Conservation (phyloP, 1,284 basidiomycete genomes). For the Rhodotorula sp. region DNA sequence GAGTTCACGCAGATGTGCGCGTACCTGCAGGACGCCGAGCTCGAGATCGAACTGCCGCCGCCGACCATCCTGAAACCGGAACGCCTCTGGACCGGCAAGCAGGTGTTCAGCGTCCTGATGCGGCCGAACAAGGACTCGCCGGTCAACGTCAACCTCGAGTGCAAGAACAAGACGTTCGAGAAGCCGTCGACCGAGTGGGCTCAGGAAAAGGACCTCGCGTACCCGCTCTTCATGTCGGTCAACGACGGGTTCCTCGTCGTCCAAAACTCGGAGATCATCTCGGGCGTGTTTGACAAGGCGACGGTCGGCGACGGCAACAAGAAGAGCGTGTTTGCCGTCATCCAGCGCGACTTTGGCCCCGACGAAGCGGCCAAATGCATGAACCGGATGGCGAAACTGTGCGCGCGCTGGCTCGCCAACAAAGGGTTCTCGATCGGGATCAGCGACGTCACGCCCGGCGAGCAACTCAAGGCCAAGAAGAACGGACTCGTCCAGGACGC, state of each 20-base stretch:
- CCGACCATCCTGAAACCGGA: constrained; percentile 93
- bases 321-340: constrained; percentile 97
- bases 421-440: constrained; percentile 98
- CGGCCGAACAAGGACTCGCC: constrained; percentile 82
- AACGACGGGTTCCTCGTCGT: constrained; percentile 99
- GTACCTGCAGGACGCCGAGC: constrained; percentile 85
- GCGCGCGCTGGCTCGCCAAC: constrained; percentile 93
- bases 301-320: constrained; percentile 99
- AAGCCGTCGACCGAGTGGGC: constrained; percentile 58
- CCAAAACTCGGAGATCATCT: constrained; percentile 98
- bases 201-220: constrained; percentile 45
- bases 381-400: constrained; percentile 94
- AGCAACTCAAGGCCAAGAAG: constrained; percentile 74
- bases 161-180: constrained; percentile 90
- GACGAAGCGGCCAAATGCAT: constrained; percentile 93
- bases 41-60: constrained; percentile 93
- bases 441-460: constrained; percentile 97
- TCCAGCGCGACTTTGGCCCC: constrained; percentile 93
- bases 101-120: constrained; percentile 96
- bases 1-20: constrained; percentile 97
- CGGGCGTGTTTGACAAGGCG: constrained; percentile 98
- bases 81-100: constrained; percentile 96
- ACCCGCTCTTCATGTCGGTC: constrained; percentile 78
- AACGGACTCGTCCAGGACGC: constrained; percentile 84
- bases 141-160: constrained; percentile 91